Percentiles rank a stretch among this genome's conserved stretches.
Evolutionary conservation across 306 rosid genomes (phyloP).

Genomic region (Aeschynomene evenia): DNA sequence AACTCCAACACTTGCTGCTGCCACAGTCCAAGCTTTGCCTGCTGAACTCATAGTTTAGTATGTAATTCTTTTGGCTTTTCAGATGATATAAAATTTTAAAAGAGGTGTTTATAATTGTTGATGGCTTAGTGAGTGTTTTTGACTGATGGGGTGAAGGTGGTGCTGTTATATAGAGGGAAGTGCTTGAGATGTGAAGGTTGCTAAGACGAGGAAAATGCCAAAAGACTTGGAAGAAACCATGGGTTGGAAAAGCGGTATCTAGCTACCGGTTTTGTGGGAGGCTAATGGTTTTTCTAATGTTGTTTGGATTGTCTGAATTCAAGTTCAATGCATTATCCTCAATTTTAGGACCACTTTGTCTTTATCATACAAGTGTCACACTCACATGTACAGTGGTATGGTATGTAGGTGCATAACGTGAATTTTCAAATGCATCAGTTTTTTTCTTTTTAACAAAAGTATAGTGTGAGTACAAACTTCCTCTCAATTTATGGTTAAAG

Average conservation of each 20-base stretch:
- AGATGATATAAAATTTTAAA: neutral
- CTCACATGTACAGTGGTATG: neutral
- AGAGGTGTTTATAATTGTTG: neutral
- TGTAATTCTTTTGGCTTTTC: neutral
- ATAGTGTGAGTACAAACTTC: no score
- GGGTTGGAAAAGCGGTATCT: neutral
- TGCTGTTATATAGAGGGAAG: neutral
- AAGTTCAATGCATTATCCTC: constrained; percentile 18
- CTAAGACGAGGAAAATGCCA: constrained; percentile 15
- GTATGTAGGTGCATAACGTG: neutral
- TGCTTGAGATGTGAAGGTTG: neutral
- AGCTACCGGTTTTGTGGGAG: constrained; percentile 29
- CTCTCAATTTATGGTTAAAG: no score
- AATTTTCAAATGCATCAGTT: neutral
- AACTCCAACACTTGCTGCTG: constrained; percentile 42
- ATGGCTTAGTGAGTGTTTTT: neutral
- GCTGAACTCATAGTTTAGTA: constrained; percentile 17
- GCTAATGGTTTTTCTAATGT: constrained; percentile 19
- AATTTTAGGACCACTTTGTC: constrained; percentile 24
- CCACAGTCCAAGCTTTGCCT: constrained; percentile 37
- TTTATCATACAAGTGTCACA: neutral
- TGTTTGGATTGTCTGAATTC: neutral
- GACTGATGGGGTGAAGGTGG: constrained; percentile 22
- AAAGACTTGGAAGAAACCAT: constrained; percentile 27
- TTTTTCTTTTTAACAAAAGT: no score